Percentiles rank a stretch among this genome's conserved stretches.
Evolutionary conservation across 228 moss, liverwort and hornwort species (phyloP).

Genomic region (Sphagnum magellanicum): DNA sequence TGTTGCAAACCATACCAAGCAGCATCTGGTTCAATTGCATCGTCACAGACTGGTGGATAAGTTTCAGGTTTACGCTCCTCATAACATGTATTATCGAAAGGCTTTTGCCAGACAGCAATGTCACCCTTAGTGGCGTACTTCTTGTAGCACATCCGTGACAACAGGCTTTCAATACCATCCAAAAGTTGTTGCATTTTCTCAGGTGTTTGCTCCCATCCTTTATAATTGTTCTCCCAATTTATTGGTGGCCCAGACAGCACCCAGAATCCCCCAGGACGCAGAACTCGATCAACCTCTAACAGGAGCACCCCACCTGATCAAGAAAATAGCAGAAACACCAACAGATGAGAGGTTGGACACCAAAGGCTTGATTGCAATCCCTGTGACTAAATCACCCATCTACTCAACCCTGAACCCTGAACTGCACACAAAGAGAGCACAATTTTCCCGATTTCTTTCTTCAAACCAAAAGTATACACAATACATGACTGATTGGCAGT

Average conservation of each 20-base stretch:
- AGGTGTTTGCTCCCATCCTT: slow-evolving; percentile 75
- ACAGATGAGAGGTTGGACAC: too few relatives aligned
- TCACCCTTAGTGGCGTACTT: slow-evolving; percentile 67
- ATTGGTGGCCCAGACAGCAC: slow-evolving; percentile 89
- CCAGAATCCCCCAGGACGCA: slow-evolving; percentile 98
- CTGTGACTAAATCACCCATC: too few relatives aligned
- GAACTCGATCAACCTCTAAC: slow-evolving; percentile 83
- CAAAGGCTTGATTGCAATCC: too few relatives aligned
- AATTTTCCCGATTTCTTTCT: too few relatives aligned
- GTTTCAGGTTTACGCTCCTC: slow-evolving; percentile 54
- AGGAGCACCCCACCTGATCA: slow-evolving; percentile 70
- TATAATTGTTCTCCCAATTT: slow-evolving; percentile 77
- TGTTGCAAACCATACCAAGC: slow-evolving; percentile 46
- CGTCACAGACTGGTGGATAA: slow-evolving; percentile 81
- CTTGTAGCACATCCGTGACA: slow-evolving; percentile 76
- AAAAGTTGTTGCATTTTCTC: slow-evolving; percentile 66
- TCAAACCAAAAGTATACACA: too few relatives aligned
- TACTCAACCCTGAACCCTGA: too few relatives aligned
- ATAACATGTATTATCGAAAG: slow-evolving; percentile 70
- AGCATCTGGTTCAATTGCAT: slow-evolving; percentile 88
- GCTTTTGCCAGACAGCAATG: slow-evolving; percentile 93
- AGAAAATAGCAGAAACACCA: too few relatives aligned
- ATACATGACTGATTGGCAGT: too few relatives aligned
- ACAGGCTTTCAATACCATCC: slow-evolving; percentile 60
- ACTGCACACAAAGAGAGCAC: too few relatives aligned